phyloP scores from a whole-genome alignment of 371 early-diverging fungal genomes.

The Rhizopus stolonifer region DNA sequence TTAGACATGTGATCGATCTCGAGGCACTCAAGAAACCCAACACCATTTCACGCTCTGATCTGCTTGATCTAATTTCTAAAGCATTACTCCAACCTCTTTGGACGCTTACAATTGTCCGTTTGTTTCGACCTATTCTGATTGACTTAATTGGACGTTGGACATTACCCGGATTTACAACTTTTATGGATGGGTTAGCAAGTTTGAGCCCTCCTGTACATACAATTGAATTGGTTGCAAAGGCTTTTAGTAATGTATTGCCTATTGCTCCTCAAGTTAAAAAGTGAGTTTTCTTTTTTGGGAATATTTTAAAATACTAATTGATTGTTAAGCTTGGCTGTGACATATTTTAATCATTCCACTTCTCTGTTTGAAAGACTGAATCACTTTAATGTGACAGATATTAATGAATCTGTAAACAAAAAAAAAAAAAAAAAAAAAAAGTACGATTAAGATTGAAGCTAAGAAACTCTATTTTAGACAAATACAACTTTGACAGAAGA shows the following conservation, averaged over 20 bases:
- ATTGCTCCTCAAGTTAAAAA: constrained; percentile 76
- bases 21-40: constrained; percentile 8
- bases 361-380: constrained; percentile 56
- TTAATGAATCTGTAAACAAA: constrained; percentile 2
- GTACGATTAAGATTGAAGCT: constrained; percentile 6
- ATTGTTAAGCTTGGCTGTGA: constrained; percentile 54
- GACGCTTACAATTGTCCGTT: constrained; percentile 46
- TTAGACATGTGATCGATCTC: constrained; percentile 18
- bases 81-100: constrained; percentile 35
- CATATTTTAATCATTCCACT: constrained; percentile 56
- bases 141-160: constrained; percentile 83
- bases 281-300: constrained; percentile 36
- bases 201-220: constrained; percentile 35
- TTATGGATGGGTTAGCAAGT: constrained; percentile 35
- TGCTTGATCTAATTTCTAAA: constrained; percentile 39
- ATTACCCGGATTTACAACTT: constrained; percentile 45
- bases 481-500: constrained; percentile 22
- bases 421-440: background rate
- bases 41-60: constrained; percentile 9
- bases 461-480: constrained; percentile 7
- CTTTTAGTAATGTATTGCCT: constrained; percentile 66
- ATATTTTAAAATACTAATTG: background rate
- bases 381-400: constrained; percentile 16
- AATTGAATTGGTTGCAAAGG: constrained; percentile 56
- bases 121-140: constrained; percentile 76